Evolutionary conservation across 148 eudicot species (phyloP).

Genomic region (Rhododendron mucronatum): DNA sequence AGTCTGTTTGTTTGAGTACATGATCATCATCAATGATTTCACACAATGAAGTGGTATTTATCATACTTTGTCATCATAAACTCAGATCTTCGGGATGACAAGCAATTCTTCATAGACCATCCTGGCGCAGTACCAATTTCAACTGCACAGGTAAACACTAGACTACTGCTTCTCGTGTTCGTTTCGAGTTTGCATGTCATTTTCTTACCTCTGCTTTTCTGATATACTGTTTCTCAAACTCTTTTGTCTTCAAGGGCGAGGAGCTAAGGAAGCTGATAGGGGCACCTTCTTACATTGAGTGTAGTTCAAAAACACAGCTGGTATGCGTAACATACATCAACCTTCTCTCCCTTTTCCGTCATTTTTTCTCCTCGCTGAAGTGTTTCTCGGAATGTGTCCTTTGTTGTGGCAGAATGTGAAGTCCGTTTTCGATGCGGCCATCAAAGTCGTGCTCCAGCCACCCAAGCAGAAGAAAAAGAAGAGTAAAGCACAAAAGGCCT

Average conservation of each 20-base stretch:
- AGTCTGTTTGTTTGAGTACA: neutral
- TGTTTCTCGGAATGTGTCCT: neutral
- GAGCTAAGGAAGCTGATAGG: slow-evolving; percentile 65
- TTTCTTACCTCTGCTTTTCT: neutral
- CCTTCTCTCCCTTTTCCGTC: neutral
- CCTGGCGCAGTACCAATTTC: slow-evolving; percentile 83
- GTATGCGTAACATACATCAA: slow-evolving; percentile 16
- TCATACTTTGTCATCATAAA: neutral
- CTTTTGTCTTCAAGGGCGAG: slow-evolving; percentile 48
- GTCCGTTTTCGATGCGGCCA: slow-evolving; percentile 90
- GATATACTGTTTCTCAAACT: neutral
- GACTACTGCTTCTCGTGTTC: neutral
- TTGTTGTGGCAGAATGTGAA: slow-evolving; percentile 66
- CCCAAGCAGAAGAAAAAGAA: slow-evolving; percentile 97
- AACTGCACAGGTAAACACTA: slow-evolving; percentile 52
- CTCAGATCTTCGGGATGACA: slow-evolving; percentile 83
- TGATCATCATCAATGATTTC: neutral
- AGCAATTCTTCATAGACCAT: slow-evolving; percentile 75
- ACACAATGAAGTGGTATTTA: neutral
- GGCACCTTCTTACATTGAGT: slow-evolving; percentile 78
- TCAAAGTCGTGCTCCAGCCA: slow-evolving; percentile 93
- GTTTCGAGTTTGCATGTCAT: neutral
- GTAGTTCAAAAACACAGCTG: slow-evolving; percentile 85
- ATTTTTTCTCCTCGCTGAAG: neutral
- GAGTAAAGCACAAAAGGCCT: slow-evolving; percentile 74